Base-by-base conservation (phyloP, 2,329 filamentous ascomycete genomes). In the Didymella sp. region DNA sequence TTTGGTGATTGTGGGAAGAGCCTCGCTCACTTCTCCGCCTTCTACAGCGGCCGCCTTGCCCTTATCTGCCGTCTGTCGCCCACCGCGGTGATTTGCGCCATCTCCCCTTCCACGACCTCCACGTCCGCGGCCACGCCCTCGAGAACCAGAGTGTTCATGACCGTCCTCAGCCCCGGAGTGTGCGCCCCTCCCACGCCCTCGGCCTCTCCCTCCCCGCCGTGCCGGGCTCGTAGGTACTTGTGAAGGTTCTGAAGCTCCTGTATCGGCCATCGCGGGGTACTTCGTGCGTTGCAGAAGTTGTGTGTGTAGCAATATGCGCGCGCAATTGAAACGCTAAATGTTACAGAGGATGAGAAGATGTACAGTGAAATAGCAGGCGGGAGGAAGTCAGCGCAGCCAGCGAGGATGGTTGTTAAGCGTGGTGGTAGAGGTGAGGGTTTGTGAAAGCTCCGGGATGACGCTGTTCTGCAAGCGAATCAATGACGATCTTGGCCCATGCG, bases 261-360 rank as follows among this genome's bases (percentile, higher is more conserved):
- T 63, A 21, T 71, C 68, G 53, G 73, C 69, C 73, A 76, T 76
- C 30, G 70, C 62, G 68, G 71, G 70, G 70, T 71, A 63, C 48
- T 53, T 53, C 24, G 53, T 52, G 30, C 44, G 43, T 31, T 33
- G 22, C 42, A 31, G 43, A 30, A 17, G 33, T 37, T 37, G n/a
- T 24, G 19, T 54, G 37, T 47, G 46, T 21, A 46, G 42, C 27
- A 33, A 17, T 46, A 51, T 56, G 35, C 46, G 40, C 7, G 28
- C 35, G 25, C 9, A 48, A 27, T 50, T 38, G 41, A 21, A 21
- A 30, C 9, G 22, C 25, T 43, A 35, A 38, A 33, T 49, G 28
- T 47, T 45, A 46, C 42, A 51, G 53, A 25, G 30, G 21, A 40
- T 37, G 43, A 21, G 38, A 38, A 46, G 44, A 27, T 17, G 27